phyloP scores from a whole-genome alignment of 257 asterid species.

The Craterostigma plantagineum region DNA sequence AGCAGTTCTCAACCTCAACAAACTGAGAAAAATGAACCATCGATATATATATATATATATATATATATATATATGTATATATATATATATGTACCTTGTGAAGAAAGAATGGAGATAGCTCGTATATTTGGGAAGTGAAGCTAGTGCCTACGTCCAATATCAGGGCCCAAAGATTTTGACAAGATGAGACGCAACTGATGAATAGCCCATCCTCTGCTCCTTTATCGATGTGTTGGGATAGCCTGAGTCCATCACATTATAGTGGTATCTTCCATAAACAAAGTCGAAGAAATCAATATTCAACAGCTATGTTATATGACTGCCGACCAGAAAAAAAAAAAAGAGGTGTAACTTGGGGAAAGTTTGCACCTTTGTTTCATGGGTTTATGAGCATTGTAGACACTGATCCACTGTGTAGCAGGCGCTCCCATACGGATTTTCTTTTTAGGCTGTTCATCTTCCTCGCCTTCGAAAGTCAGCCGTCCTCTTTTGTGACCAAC shows the following conservation, averaged over 20 bases:
- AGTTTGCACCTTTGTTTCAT: conserved; percentile 63
- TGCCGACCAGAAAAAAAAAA: background rate
- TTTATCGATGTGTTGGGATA: conserved; percentile 57
- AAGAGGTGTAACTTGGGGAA: background rate
- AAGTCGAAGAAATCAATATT: conserved; percentile 2
- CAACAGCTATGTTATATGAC: background rate
- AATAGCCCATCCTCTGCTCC: conserved; percentile 60
- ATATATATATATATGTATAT: too few relatives aligned
- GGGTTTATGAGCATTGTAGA: conserved; percentile 70
- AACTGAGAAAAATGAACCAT: background rate
- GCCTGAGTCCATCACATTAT: conserved; percentile 60
- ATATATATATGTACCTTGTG: conserved; percentile 29
- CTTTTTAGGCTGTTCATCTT: conserved; percentile 71
- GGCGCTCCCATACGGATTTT: conserved; percentile 63
- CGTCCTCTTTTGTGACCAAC: conserved; percentile 82
- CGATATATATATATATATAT: background rate
- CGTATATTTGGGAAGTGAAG: conserved; percentile 42
- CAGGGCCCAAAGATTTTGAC: conserved; percentile 61
- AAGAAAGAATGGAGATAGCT: conserved; percentile 47
- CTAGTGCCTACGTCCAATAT: conserved; percentile 91
- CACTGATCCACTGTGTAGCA: conserved; percentile 73
- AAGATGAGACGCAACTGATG: conserved; percentile 53
- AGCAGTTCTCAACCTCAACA: conserved; percentile 3
- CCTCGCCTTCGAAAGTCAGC: conserved; percentile 39
- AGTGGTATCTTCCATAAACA: conserved; percentile 32